Conservation (phyloP, 169 alveolate species). For the Plasmodium adleri region DNA sequence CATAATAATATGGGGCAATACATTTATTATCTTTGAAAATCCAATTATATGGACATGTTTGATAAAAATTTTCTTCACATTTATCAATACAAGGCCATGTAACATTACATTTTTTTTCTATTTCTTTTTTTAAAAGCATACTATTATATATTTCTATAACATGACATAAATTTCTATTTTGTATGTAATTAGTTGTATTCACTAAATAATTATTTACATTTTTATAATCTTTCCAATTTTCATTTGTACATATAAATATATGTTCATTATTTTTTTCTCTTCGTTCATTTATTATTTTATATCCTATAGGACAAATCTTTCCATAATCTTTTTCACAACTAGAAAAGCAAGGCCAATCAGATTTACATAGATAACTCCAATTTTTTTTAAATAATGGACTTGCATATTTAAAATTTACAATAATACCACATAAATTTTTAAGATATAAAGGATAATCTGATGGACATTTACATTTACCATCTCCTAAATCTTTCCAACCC, state of each 20-base stretch:
- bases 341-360: conserved; percentile 79
- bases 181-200: not conserved
- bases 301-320: conserved; percentile 39
- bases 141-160: conserved; percentile 62
- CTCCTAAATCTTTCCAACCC: conserved; percentile 79
- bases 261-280: not conserved
- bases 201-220: not conserved
- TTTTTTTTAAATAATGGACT: conserved; percentile 78
- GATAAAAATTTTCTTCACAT: conserved; percentile 74
- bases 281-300: conserved; percentile 68
- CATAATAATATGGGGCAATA: conserved; percentile 80
- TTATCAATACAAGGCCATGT: conserved; percentile 68
- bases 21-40: conserved; percentile 69
- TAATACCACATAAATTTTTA: conserved; percentile 76
- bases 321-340: conserved; percentile 47
- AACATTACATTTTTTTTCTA: conserved; percentile 45
- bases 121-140: conserved; percentile 26
- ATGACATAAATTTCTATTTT: conserved; percentile 19
- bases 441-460: conserved; percentile 58
- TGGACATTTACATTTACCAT: conserved; percentile 77
- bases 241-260: conserved; percentile 41
- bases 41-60: conserved; percentile 83
- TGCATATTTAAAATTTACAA: conserved; percentile 79
- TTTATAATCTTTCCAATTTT: conserved; percentile 8
- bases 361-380: conserved; percentile 82